These are phyloP conservation scores for Aegilops bicornis DNA, from an alignment of 176 grass and related monocot genomes.

Conservation along the genomic window DNA sequence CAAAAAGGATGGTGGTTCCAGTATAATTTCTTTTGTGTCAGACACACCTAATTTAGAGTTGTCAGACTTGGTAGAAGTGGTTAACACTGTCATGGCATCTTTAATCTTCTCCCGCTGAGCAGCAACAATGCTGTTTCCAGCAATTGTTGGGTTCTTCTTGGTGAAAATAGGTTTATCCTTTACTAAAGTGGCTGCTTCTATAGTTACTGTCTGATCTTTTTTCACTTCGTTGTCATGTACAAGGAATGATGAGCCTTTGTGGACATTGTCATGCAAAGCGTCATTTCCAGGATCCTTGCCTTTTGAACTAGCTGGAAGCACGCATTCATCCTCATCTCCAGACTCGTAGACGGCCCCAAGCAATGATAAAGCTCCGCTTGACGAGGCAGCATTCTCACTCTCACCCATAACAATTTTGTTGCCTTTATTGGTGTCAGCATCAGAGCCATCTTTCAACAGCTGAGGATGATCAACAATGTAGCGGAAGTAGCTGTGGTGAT, in stretches of 20 bases:
- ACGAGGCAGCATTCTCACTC: not conserved
- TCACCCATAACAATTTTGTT: constrained; percentile 25
- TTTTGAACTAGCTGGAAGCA: constrained; percentile 13
- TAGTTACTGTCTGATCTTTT: constrained; percentile 10
- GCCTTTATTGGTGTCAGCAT: constrained; percentile 17
- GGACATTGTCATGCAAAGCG: constrained; percentile 7
- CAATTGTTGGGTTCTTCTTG: constrained; percentile 61
- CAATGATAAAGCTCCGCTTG: constrained; percentile 74
- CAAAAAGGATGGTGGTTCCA: constrained; percentile 88
- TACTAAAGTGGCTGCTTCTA: constrained; percentile 4
- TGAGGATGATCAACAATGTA: constrained; percentile 82
- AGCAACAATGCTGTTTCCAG: constrained; percentile 29
- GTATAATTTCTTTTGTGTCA: constrained; percentile 56
- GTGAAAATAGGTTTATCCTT: constrained; percentile 54
- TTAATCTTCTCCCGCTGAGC: constrained; percentile 37
- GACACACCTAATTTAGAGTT: constrained; percentile 32
- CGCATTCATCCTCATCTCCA: constrained; percentile 67
- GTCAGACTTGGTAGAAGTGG: constrained; percentile 14
- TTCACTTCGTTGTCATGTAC: constrained; percentile 37
- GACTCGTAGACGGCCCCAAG: constrained; percentile 86
- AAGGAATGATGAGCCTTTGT: not conserved
- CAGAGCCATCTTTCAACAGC: constrained; percentile 44
- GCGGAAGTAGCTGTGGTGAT: constrained; percentile 82
- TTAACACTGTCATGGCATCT: constrained; percentile 11
- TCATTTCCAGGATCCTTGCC: constrained; percentile 17